phyloP scores from a whole-genome alignment of 345 rosid species.

The Salix dunnii region DNA sequence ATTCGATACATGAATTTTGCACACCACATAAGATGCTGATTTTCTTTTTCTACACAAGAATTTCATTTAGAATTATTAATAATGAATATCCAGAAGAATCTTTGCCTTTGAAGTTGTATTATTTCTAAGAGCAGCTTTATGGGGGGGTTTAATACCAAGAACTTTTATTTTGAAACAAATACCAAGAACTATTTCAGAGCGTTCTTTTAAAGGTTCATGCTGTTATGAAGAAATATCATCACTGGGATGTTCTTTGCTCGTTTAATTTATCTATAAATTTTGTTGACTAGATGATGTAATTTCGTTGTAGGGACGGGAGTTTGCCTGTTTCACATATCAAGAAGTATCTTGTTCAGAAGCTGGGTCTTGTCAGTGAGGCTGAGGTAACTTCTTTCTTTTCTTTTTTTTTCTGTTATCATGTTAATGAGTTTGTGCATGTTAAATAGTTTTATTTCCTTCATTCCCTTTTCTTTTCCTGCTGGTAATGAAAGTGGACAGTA shows the following conservation, averaged over 20 bases:
- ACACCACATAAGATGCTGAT: background rate
- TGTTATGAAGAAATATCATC: no score
- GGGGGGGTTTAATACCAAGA: no score
- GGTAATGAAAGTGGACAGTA: background rate
- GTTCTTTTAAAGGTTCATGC: background rate
- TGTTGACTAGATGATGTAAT: background rate
- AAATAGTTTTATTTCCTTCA: background rate
- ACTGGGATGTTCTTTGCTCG: no score
- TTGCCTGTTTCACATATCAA: conserved; percentile 37
- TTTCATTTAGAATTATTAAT: background rate
- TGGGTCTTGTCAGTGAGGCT: conserved; percentile 36
- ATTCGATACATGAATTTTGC: background rate
- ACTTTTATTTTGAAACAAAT: background rate
- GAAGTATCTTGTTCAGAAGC: conserved; percentile 37
- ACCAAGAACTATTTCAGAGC: no score
- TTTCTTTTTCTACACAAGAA: background rate
- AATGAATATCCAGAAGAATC: background rate
- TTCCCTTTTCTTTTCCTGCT: background rate
- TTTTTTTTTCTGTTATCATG: background rate
- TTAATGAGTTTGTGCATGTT: background rate
- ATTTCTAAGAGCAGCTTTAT: no score
- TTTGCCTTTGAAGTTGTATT: background rate
- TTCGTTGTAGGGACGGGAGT: conserved; percentile 34
- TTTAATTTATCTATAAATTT: background rate
- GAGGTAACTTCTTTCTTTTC: conserved; percentile 33